Evolutionary conservation across 441 rosid genomes (phyloP).

Genomic region (Croton laevigatus): DNA sequence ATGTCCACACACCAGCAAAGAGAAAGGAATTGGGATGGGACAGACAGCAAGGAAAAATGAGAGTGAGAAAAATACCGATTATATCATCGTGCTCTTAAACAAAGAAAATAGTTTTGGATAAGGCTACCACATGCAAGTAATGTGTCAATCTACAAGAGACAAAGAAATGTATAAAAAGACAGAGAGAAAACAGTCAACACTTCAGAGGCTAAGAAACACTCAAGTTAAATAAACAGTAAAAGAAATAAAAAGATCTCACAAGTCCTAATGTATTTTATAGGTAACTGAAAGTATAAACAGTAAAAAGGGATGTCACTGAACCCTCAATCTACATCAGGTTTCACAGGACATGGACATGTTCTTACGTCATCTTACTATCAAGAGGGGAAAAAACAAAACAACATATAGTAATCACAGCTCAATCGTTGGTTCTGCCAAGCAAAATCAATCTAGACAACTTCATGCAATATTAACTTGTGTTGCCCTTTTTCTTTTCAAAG

Average conservation of each 20-base stretch:
- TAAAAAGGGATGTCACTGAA: neutral
- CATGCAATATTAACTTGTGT: neutral
- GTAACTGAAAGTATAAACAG: neutral
- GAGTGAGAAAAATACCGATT: conserved; percentile 37
- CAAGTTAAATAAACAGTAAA: neutral
- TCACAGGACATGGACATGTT: neutral
- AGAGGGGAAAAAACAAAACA: neutral
- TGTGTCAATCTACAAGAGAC: conserved; percentile 60
- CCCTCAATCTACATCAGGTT: neutral
- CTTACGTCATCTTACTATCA: neutral
- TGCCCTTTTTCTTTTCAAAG: neutral
- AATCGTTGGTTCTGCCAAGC: neutral
- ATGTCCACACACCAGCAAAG: neutral
- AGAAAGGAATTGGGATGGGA: neutral
- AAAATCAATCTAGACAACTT: neutral
- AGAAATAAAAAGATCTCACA: too few species aligned
- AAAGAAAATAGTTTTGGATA: conserved; percentile 65
- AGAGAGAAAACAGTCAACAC: neutral
- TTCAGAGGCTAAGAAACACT: neutral
- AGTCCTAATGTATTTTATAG: neutral
- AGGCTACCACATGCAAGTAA: conserved; percentile 93
- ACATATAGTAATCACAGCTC: neutral
- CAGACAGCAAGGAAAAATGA: neutral
- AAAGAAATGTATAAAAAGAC: conserved; percentile 2
- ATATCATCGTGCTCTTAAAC: conserved; percentile 91